These are phyloP conservation scores for Apiospora aurea DNA, from an alignment of 2,329 filamentous ascomycete genomes.

Conservation along the genomic window DNA sequence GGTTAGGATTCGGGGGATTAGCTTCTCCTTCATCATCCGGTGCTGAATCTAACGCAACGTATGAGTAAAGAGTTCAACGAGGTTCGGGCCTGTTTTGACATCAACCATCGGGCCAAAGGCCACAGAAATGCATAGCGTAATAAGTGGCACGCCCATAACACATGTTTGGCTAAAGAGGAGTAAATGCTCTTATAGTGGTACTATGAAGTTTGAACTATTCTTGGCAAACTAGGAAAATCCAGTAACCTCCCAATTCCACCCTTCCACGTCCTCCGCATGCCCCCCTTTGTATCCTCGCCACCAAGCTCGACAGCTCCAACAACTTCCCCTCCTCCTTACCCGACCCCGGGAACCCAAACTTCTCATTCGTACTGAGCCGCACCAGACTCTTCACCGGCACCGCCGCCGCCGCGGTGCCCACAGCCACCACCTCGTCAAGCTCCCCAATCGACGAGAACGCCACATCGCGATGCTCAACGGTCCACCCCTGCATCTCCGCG, in stretches of 20 bases:
- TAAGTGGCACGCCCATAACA: too few species aligned
- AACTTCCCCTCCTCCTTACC: constrained; percentile 2
- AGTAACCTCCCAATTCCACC: constrained; percentile 26
- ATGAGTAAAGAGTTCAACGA: too few species aligned
- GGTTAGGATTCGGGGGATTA: too few species aligned
- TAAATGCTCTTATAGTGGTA: too few species aligned
- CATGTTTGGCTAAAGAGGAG: too few species aligned
- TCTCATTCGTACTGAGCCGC: constrained; percentile 25
- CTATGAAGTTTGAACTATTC: too few species aligned
- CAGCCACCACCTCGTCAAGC: constrained; percentile 6
- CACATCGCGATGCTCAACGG: constrained; percentile 24
- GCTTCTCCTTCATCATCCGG: too few species aligned
- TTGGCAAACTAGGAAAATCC: neutral
- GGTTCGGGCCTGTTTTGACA: too few species aligned
- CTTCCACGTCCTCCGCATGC: constrained; percentile 21
- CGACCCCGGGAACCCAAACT: constrained; percentile 21
- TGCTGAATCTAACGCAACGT: too few species aligned
- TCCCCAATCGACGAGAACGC: constrained; percentile 23
- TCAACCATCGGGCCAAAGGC: too few species aligned
- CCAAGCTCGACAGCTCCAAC: constrained; percentile 12
- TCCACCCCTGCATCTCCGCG: constrained; percentile 24
- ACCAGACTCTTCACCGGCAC: constrained; percentile 24
- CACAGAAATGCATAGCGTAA: too few species aligned
- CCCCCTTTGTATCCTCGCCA: constrained; percentile 26
- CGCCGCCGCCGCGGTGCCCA: constrained; percentile 25